Evolutionary conservation across 208 protist species (phyloP).

Genomic region (Naegleria fowleri): DNA sequence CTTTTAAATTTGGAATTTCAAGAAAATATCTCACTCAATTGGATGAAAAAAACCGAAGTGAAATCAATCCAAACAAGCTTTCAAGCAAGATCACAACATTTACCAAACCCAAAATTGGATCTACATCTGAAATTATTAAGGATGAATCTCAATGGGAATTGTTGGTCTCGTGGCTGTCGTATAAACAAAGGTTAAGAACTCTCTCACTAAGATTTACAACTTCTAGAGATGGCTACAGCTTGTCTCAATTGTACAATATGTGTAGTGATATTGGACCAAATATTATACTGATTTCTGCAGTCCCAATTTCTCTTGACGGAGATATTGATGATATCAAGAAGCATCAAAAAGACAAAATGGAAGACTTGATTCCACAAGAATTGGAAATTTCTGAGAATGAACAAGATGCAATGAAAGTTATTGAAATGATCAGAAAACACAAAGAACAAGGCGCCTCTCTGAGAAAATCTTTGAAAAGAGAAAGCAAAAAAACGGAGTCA

Average conservation of each 20-base stretch:
- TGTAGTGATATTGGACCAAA: constrained; percentile 6
- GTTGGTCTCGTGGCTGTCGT: background rate
- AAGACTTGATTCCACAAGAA: background rate
- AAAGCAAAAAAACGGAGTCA: background rate
- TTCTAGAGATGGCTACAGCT: constrained; percentile 18
- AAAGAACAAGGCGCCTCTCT: background rate
- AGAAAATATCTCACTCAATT: background rate
- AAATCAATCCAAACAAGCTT: background rate
- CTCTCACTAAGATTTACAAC: background rate
- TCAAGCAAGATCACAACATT: background rate
- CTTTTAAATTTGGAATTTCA: background rate
- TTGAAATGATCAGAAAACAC: constrained; percentile 20
- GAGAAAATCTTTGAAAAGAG: background rate
- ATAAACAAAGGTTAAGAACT: background rate
- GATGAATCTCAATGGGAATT: constrained; percentile 15
- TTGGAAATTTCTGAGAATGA: background rate
- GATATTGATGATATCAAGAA: constrained; percentile 4
- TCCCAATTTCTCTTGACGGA: background rate
- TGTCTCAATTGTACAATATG: background rate
- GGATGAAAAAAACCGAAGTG: constrained; percentile 19
- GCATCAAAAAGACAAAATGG: background rate
- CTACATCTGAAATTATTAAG: background rate
- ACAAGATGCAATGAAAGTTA: constrained; percentile 9
- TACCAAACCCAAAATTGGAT: background rate
- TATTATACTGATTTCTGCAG: background rate